phyloP scores from a whole-genome alignment of 2,329 filamentous ascomycete genomes.

The Cladosporium oxysporum region DNA sequence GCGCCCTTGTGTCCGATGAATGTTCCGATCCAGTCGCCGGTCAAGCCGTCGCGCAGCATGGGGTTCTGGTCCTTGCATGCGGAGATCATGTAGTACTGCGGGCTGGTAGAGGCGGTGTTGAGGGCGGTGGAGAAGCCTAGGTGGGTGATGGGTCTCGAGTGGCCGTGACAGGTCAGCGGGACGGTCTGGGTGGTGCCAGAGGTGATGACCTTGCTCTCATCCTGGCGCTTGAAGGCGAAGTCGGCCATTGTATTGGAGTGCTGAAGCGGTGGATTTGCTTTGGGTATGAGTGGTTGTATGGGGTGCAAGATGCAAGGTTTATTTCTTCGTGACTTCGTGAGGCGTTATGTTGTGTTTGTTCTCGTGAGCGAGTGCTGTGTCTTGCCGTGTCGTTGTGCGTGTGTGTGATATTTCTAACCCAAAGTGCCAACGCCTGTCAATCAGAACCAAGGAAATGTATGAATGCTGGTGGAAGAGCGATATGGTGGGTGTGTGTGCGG shows the following conservation, averaged over 20 bases:
- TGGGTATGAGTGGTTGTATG: neutral
- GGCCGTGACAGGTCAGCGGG: conserved; percentile 89
- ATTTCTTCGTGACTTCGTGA: conserved; percentile 12
- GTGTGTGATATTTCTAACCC: neutral
- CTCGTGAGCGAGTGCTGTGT: conserved; percentile 5
- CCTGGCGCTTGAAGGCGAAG: conserved; percentile 39
- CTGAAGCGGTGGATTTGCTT: neutral
- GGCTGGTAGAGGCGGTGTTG: conserved; percentile 29
- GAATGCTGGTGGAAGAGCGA: neutral
- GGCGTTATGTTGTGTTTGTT: conserved; percentile 8
- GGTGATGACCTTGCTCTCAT: conserved; percentile 32
- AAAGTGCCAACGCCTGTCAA: conserved; percentile 7
- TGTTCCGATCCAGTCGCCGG: conserved; percentile 96
- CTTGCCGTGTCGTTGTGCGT: neutral
- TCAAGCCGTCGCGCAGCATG: conserved; percentile 95
- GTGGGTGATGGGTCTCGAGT: conserved; percentile 89
- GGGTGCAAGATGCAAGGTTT: conserved; percentile 1
- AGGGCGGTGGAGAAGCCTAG: conserved; percentile 84
- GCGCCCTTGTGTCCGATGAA: conserved; percentile 98
- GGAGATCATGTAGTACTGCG: conserved; percentile 81
- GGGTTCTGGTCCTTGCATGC: conserved; percentile 87
- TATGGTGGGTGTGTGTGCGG: neutral
- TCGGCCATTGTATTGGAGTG: conserved; percentile 31
- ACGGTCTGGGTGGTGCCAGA: conserved; percentile 62
- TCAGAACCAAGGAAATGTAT: conserved; percentile 5